phyloP scores from a whole-genome alignment of 768 basidiomycete genomes.

The Termitomyces sp. region DNA sequence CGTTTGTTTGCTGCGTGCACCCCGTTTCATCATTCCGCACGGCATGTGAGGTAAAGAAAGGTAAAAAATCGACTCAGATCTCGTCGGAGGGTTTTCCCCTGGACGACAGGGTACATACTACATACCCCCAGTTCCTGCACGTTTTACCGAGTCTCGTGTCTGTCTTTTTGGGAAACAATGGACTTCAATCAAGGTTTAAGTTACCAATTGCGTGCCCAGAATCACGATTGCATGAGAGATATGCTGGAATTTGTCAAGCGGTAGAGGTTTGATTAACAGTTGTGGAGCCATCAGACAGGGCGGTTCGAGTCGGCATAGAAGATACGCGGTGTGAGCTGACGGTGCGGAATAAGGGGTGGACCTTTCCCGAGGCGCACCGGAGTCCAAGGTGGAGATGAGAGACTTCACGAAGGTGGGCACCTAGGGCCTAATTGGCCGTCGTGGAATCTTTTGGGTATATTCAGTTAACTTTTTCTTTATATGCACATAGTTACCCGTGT shows the following conservation, averaged over 20 bases:
- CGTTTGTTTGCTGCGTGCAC: not conserved
- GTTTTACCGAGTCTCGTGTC: too few relatives aligned
- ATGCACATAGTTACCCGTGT: not conserved
- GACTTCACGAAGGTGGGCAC: not conserved
- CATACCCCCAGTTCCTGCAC: too few relatives aligned
- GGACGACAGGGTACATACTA: too few relatives aligned
- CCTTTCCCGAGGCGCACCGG: conserved; percentile 2
- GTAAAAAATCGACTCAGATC: not conserved
- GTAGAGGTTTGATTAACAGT: not conserved
- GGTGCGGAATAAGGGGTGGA: not conserved
- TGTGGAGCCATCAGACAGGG: not conserved
- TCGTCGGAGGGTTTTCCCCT: not conserved
- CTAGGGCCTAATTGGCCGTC: not conserved
- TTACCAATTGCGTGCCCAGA: too few relatives aligned
- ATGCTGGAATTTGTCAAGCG: not conserved
- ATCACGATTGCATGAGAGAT: too few relatives aligned
- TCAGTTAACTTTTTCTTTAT: not conserved
- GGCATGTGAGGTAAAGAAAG: not conserved
- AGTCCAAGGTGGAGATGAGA: not conserved
- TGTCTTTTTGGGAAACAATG: not conserved
- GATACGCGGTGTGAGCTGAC: not conserved
- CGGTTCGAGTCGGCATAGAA: not conserved
- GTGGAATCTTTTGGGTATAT: not conserved
- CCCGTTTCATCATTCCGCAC: not conserved
- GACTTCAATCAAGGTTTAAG: not conserved